Conservation (phyloP, 768 basidiomycete species). For the Thelephora ganbajun region DNA sequence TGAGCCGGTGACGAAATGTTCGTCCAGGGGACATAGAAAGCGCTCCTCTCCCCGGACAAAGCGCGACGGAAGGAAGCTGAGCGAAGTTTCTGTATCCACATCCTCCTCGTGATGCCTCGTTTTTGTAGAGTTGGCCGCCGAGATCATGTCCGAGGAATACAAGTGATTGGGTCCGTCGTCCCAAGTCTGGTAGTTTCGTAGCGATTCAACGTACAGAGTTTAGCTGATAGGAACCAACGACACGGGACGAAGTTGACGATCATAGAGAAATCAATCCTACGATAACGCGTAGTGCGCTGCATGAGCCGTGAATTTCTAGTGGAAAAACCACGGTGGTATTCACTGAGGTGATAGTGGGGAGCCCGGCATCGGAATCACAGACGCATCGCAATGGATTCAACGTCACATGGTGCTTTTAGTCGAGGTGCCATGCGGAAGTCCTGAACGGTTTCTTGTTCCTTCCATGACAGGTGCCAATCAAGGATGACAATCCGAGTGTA, state of each 20-base stretch:
- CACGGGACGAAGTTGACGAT: constrained; percentile 2
- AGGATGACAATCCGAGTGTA: too few species aligned
- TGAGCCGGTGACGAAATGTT: constrained; percentile 5
- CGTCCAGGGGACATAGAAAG: not conserved
- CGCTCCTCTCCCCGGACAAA: not conserved
- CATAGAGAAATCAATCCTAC: too few species aligned
- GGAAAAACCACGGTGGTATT: too few species aligned
- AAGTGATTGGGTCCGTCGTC: constrained; percentile 9
- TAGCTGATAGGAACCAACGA: constrained; percentile 11
- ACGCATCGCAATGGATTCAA: too few species aligned
- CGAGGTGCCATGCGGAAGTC: too few species aligned
- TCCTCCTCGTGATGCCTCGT: constrained; percentile 1
- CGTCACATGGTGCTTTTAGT: too few species aligned
- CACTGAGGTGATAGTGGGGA: too few species aligned
- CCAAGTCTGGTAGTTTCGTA: constrained; percentile 11
- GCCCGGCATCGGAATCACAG: too few species aligned
- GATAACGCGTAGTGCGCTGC: too few species aligned
- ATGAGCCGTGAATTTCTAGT: too few species aligned
- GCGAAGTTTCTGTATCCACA: not conserved
- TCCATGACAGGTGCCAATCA: too few species aligned
- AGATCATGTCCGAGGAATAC: constrained; percentile 11
- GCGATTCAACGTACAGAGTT: constrained; percentile 10
- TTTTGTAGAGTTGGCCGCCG: constrained; percentile 8
- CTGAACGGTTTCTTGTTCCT: too few species aligned
- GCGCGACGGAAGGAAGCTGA: not conserved